Base-by-base conservation (phyloP, 179 eudicot genomes). In the Monotropa hypopitys region DNA sequence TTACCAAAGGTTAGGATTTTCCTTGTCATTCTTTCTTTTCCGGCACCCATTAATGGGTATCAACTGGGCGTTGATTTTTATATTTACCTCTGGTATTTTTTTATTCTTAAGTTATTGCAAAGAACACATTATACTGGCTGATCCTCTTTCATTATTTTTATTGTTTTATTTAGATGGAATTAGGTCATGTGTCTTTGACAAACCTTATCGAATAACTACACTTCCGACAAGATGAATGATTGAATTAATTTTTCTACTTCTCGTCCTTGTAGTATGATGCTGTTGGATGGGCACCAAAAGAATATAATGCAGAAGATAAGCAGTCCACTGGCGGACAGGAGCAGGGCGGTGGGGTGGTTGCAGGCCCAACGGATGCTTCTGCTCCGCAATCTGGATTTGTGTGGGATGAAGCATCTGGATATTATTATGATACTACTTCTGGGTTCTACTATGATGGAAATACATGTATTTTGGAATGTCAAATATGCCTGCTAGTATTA, bases 351-450 rank as follows among this genome's bases (percentile, higher is more conserved):
- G 82, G 90, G 46, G 88, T 74, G 74, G 83, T 76, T 75, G 78
- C 86, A 45, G 85, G 80, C 76, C 88, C 80, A 47, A 89, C 79
- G 59, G 88, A 85, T 79, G 75, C 89, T 73, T 88, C 89, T 40
- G 98, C 91, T 76, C 97, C 98, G 11, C 97, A 91, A 80, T 89
- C 98, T 79, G 99, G 99, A 18, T 95, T 95, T 80, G 97, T 95
- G 73, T 95, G 99, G 99, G 98, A 95, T 87, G 99, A 93, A 84
- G 92, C 97, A 56, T 95, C 99, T 74, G 99, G 99, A 78, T 93
- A 95, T 77, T 95, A 95, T 81, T 95, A 90, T 81, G 99, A 95
- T 87, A 93, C 97, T 78, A 79, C 91, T 78, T 95, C 98, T 83
- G 99, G 98, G 28, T 95, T 95, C 85, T 95, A 95, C 82, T 95